These are phyloP conservation scores for Neocallimastix lanati DNA, from an alignment of 192 early-diverging fungal genomes.

Conservation along the genomic window DNA sequence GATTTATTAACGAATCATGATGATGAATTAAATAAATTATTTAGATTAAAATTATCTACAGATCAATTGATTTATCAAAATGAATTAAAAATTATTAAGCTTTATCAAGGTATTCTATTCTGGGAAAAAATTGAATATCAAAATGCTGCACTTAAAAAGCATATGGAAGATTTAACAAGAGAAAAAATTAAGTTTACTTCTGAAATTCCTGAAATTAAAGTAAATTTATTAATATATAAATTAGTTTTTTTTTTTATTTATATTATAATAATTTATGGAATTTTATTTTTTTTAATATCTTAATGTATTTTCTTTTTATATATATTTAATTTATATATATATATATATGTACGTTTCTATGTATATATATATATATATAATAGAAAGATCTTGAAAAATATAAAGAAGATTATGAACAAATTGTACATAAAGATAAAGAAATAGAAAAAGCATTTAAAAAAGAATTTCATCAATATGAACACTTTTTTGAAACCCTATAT, in stretches of 20 bases:
- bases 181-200: slow-evolving; percentile 12
- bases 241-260: no score
- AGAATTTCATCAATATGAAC: slow-evolving; percentile 22
- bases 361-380: no score
- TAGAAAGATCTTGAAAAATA: slow-evolving; percentile 31
- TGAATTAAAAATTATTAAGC: slow-evolving; percentile 26
- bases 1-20: slow-evolving; percentile 33
- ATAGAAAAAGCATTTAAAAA: slow-evolving; percentile 33
- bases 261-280: no score
- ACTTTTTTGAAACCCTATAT: slow-evolving; percentile 18
- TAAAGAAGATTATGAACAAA: slow-evolving; percentile 29
- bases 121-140: slow-evolving; percentile 4
- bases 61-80: slow-evolving; percentile 22
- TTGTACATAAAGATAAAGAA: slow-evolving; percentile 29
- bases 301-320: no score
- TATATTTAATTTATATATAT: no score
- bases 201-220: slow-evolving; percentile 36
- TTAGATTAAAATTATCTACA: slow-evolving; percentile 17
- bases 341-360: no score
- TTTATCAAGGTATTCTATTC: slow-evolving; percentile 6
- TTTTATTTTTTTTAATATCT: no score
- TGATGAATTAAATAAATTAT: slow-evolving; percentile 13
- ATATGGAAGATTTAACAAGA: slow-evolving; percentile 16
- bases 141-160: slow-evolving; percentile 14
- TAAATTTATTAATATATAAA: no score